phyloP scores from a whole-genome alignment of 139 green algal species.

The Mesostigma viride region DNA sequence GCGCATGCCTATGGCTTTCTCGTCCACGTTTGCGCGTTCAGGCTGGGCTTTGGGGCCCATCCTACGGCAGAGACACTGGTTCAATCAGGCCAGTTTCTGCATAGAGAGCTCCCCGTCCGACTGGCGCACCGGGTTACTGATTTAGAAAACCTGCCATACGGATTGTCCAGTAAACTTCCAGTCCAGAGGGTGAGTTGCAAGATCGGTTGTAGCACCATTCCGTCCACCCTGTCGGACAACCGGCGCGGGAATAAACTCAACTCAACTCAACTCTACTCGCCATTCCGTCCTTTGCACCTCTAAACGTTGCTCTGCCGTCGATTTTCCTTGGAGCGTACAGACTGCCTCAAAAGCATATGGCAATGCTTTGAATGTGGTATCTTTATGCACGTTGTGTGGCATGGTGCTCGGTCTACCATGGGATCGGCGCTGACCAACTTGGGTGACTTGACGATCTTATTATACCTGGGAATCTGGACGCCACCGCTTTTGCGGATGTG shows the following conservation, averaged over 20 bases:
- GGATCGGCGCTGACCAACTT: too few relatives aligned
- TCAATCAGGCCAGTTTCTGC: conserved; percentile 90
- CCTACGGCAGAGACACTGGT: conserved; percentile 86
- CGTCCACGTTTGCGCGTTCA: background rate
- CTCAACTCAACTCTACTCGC: background rate
- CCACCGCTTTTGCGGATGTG: too few relatives aligned
- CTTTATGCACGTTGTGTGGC: background rate
- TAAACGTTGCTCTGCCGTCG: background rate
- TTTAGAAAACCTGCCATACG: conserved; percentile 93
- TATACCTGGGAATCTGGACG: too few relatives aligned
- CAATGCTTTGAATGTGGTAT: background rate
- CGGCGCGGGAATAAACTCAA: too few relatives aligned
- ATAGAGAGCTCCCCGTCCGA: conserved; percentile 89
- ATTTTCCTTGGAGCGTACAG: background rate
- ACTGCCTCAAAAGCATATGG: background rate
- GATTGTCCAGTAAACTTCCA: conserved; percentile 70
- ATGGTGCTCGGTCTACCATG: too few relatives aligned
- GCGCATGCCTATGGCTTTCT: background rate
- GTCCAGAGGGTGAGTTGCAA: conserved; percentile 93
- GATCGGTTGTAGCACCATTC: too few relatives aligned
- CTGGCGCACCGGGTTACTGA: conserved; percentile 88
- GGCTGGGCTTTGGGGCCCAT: conserved; percentile 43
- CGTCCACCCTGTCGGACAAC: too few relatives aligned
- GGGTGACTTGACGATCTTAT: too few relatives aligned
- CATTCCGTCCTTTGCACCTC: background rate